phyloP scores from a whole-genome alignment of 768 basidiomycete genomes.

The Rhizopogon rudus region DNA sequence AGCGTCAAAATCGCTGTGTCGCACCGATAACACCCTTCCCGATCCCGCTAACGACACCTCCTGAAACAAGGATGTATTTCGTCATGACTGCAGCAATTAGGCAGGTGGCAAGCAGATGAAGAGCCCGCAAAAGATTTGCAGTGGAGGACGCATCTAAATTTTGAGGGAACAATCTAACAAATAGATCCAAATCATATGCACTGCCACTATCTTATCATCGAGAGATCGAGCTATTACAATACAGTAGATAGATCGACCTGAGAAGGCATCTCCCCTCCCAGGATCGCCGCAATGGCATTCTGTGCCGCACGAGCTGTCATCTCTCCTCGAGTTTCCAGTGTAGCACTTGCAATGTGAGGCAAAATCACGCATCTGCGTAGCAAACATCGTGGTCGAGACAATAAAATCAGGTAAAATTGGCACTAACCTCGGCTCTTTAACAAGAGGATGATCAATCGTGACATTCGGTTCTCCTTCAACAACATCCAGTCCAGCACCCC shows the following conservation, averaged over 20 bases:
- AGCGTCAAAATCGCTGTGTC: slow-evolving; percentile 21
- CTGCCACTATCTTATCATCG: slow-evolving; percentile 5
- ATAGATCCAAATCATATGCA: slow-evolving; percentile 2
- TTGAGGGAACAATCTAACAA: slow-evolving; percentile 3
- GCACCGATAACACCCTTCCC: slow-evolving; percentile 99
- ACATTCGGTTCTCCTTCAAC: slow-evolving; percentile 89
- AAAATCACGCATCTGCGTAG: slow-evolving; percentile 64
- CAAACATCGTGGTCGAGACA: background rate
- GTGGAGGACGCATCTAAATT: slow-evolving; percentile 10
- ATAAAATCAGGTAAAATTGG: background rate
- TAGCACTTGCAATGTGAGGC: slow-evolving; percentile 91
- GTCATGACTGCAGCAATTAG: slow-evolving; percentile 50
- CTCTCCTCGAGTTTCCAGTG: slow-evolving; percentile 72
- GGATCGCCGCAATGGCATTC: slow-evolving; percentile 41
- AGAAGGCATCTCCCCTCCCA: slow-evolving; percentile 60
- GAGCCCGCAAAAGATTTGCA: slow-evolving; percentile 4
- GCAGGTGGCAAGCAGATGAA: slow-evolving; percentile 6
- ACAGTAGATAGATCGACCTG: slow-evolving; percentile 32
- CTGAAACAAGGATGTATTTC: slow-evolving; percentile 95
- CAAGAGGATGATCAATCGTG: slow-evolving; percentile 66
- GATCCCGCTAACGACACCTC: slow-evolving; percentile 97
- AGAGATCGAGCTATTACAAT: background rate
- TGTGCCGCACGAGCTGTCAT: slow-evolving; percentile 78
- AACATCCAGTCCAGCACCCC: slow-evolving; percentile 92
- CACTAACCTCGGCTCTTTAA: slow-evolving; percentile 64